Base-by-base conservation (phyloP, 2,329 filamentous ascomycete species). In the Nakataea oryzae region DNA sequence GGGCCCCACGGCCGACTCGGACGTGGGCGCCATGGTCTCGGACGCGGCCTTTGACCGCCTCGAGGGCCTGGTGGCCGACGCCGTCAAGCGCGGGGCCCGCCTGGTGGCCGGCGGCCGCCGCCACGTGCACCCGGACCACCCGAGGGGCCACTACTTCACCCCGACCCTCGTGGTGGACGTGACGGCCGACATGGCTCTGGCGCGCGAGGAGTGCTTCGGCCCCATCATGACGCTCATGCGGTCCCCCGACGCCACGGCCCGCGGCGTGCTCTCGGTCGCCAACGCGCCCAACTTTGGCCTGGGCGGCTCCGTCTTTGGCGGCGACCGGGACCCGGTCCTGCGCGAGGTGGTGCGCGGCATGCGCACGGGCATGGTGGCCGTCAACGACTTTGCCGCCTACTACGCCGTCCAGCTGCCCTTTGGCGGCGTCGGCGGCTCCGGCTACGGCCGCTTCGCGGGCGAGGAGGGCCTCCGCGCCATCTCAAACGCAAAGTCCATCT, bases 401-500 rank as follows among this genome's bases (percentile, higher is more conserved):
- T 99, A 99, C 72, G 91, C 93, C 61, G 93, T 96, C 9, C 92
- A 96, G 75, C 77, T 99, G 54, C 95, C 95, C 0, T 99, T 99
- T 74, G 95, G 95, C 50, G 95, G 93, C 61, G 86, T 90, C n/a
- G 86, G 85, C 63, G 93, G 92, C 1, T 96, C 90, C 28, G 95
- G 90, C 0, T 97, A 97, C 73, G 95, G 95, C 1, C 83, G 93
- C 3, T 99, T 99, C 75, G 93, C 91, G 0, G 95, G 92, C 28
- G 87, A 90, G 66, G 95, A 99, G 73, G 95, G 95, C 0, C 76
- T 99, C 27, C 81, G 91, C 47, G 87, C 87, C 3, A 72, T 99
- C 62, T 96, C 91, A 74, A 97, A 97, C 74, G 74, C 86, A 66
- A 99, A 99, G 79, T 86, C 88, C 62, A 79, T 99, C 34, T 96